Evolutionary conservation across 1,284 basidiomycete species (phyloP), one percentile per base, ranked within the genome.

Genomic region (Ceratobasidium sp.): DNA sequence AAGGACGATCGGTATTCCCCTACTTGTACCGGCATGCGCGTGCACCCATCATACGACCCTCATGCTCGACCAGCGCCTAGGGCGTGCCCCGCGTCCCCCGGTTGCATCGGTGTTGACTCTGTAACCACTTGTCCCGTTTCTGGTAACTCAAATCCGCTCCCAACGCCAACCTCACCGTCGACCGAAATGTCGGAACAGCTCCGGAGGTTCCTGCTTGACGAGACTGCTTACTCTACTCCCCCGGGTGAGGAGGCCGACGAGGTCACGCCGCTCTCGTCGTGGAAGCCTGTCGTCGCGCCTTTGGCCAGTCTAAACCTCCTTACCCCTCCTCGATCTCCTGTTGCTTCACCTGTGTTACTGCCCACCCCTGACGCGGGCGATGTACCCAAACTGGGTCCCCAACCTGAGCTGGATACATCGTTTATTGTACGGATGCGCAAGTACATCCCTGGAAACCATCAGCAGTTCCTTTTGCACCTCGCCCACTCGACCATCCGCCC

Each of bases 371-470:
- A 25, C 18, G 11, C 44, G 0, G 67, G 67, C 12, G 44, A 59
- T 21, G 67, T 60, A n/a, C 67, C 67, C 28, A 69, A 69, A 23
- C 54, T 69, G 5, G 40, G 36, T 33, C 40, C 42, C n/a, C 56
- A 70, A 21, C 44, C 67, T 1, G 67, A 70, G 42, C 44, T 70
- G 11, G 67, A 70, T 28, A 70, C 81, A 36, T 83, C 83, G 0
- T 84, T 84, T 77, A 81, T 85, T 76, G 78, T 81, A 48, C 80
- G 83, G 40, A 84, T 84, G 83, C 77, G 82, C 38, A 78, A 79
- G 72, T 85, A 85, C 78, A 85, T 85, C 83, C 84, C 84, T 0
- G 79, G 80, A 1, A 81, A 81, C 44, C 86, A 87, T 77, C 84
- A 85, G 48, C 78, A 80, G 3, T 87, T 86, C 80, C 80, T 87